Evolutionary conservation across 768 basidiomycete species (phyloP).

Genomic region (Rhodotorula babjevae): DNA sequence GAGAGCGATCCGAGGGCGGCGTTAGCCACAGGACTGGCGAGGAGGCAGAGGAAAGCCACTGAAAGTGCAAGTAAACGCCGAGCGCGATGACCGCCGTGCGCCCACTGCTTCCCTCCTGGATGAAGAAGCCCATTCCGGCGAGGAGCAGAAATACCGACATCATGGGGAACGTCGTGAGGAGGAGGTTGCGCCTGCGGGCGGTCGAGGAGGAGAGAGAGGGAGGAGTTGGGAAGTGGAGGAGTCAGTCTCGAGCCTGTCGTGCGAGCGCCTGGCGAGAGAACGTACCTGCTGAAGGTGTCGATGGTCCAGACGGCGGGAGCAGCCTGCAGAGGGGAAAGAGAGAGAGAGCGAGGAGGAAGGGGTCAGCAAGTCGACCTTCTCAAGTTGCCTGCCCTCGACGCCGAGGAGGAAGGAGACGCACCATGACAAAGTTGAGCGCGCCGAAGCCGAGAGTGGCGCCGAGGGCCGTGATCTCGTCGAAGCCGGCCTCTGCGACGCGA

Average conservation of each 20-base stretch:
- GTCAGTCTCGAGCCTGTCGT: too few relatives aligned
- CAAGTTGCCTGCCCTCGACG: too few relatives aligned
- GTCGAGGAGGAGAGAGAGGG: constrained; percentile 43
- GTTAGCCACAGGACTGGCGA: not conserved
- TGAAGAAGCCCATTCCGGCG: constrained; percentile 55
- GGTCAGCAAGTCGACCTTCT: too few relatives aligned
- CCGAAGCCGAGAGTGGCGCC: constrained; percentile 38
- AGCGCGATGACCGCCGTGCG: constrained; percentile 46
- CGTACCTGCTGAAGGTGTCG: too few relatives aligned
- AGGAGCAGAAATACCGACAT: constrained; percentile 49
- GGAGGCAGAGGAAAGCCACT: not conserved
- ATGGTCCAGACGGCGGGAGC: constrained; percentile 14
- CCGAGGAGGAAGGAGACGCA: too few relatives aligned
- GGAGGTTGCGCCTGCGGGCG: constrained; percentile 62
- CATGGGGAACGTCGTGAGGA: constrained; percentile 70
- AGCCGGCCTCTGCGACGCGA: constrained; percentile 35
- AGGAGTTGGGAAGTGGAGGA: too few relatives aligned
- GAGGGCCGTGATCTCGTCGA: constrained; percentile 41
- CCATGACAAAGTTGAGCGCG: not conserved
- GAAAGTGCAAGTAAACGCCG: constrained; percentile 33
- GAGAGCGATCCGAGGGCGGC: not conserved
- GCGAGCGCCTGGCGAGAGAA: too few relatives aligned
- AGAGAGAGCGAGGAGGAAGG: too few relatives aligned
- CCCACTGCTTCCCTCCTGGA: constrained; percentile 26
- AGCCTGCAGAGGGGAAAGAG: not conserved